Conservation (phyloP, 768 basidiomycete genomes). For the Boletales sp. region DNA sequence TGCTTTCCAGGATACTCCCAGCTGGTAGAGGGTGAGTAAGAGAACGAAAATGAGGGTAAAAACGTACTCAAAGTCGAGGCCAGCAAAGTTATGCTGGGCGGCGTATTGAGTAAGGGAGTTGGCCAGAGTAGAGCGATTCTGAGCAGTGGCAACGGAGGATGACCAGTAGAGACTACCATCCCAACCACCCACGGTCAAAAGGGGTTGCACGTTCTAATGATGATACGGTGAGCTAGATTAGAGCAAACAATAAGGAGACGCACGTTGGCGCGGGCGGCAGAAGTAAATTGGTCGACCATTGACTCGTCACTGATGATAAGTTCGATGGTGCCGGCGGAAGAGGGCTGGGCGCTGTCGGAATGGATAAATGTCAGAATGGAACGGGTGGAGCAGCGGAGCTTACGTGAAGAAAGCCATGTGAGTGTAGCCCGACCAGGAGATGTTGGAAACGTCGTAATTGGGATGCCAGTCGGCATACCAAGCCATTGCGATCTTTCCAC, state of each 20-base stretch:
- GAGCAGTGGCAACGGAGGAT: constrained; percentile 46
- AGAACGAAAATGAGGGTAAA: not conserved
- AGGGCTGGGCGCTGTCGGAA: constrained; percentile 21
- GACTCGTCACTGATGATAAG: constrained; percentile 2
- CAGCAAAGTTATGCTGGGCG: constrained; percentile 48
- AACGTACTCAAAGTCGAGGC: constrained; percentile 68
- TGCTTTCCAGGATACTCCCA: constrained; percentile 81
- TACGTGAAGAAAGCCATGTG: constrained; percentile 65
- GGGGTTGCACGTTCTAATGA: constrained; percentile 49
- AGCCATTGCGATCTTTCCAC: constrained; percentile 43
- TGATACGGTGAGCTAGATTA: not conserved
- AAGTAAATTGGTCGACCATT: constrained; percentile 18
- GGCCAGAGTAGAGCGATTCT: constrained; percentile 57
- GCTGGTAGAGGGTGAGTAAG: constrained; percentile 33
- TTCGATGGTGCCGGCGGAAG: constrained; percentile 10
- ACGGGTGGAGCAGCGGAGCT: not conserved
- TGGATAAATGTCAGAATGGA: not conserved
- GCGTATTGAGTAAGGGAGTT: constrained; percentile 50
- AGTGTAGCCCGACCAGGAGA: constrained; percentile 68
- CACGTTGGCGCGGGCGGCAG: constrained; percentile 26
- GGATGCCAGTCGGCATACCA: constrained; percentile 75
- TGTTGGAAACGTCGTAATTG: constrained; percentile 41
- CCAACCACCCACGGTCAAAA: constrained; percentile 68
- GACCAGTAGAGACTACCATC: constrained; percentile 63
- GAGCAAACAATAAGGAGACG: too few relatives aligned